Evolutionary conservation across 164 flowering plant genomes (phyloP).

Genomic region (Buxus sempervirens): DNA sequence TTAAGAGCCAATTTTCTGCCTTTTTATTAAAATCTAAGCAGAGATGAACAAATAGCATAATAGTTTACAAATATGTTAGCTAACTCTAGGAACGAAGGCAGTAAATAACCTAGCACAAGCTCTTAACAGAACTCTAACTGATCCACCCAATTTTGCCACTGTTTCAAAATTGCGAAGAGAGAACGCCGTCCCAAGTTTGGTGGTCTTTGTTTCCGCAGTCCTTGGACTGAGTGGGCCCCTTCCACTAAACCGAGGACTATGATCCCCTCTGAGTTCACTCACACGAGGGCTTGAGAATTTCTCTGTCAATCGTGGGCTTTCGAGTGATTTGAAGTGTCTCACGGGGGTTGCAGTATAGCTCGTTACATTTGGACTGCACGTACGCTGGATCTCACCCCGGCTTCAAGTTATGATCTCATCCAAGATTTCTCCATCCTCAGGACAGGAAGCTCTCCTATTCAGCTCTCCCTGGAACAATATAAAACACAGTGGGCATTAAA

Average conservation of each 20-base stretch:
- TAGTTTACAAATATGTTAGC: slow-evolving; percentile 10
- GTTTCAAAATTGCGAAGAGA: slow-evolving; percentile 20
- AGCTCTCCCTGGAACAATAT: slow-evolving; percentile 24
- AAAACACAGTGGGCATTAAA: background rate
- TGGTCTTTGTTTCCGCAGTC: slow-evolving; percentile 32
- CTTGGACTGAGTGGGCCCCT: slow-evolving; percentile 38
- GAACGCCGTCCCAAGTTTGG: slow-evolving; percentile 60
- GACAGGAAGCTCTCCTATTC: slow-evolving; percentile 24
- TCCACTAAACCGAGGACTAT: slow-evolving; percentile 25
- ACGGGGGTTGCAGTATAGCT: slow-evolving; percentile 21
- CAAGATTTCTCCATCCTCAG: slow-evolving; percentile 35
- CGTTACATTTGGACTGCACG: slow-evolving; percentile 24
- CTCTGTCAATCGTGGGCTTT: slow-evolving; percentile 24
- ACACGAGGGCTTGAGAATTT: slow-evolving; percentile 30
- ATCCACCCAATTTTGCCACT: slow-evolving; percentile 8
- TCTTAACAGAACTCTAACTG: slow-evolving; percentile 7
- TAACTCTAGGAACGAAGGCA: background rate
- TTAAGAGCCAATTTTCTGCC: no score
- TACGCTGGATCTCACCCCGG: slow-evolving; percentile 37
- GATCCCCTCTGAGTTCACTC: slow-evolving; percentile 27
- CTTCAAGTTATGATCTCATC: slow-evolving; percentile 40
- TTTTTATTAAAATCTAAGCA: background rate
- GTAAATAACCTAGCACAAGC: slow-evolving; percentile 1
- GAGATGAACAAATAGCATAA: background rate
- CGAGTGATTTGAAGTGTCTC: background rate